Base-by-base conservation (phyloP, 73 alveolate species). In the Paramecium caudatum region DNA sequence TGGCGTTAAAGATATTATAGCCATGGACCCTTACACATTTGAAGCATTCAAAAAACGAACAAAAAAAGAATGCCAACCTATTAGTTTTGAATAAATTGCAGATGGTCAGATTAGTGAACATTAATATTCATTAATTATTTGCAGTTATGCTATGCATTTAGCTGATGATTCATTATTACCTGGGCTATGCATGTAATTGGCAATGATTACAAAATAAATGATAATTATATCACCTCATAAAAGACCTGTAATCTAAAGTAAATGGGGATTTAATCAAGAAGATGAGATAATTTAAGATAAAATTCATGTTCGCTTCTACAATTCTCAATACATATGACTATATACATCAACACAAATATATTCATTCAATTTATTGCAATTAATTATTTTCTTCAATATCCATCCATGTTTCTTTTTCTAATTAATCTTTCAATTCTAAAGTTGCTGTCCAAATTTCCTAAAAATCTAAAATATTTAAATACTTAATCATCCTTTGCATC, bases 401-500 rank as follows among this genome's bases (percentile, higher is more conserved):
- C 80, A 55, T 55, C 80, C 80, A 55, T 55, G 80, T 55, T 55
- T 55, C 80, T 55, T 55, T 55, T 27, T 55, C 80, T 21, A 74
- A 41, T 41, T 74, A 25, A 21, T 45, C 45, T 41, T 74, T 6
- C 47, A 74, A 74, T 7, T 74, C 88, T 45, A 41, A 41, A 8
- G 88, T 74, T 10, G 55, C 88, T 74, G 62, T 43, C 62, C 68
- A 74, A 41, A 74, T 45, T 45, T 74, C 88, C 68, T 74, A 17
- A 74, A 1, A 15, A 19, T n/a, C 7, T 13, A 41, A 0, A n/a
- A 39, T 39, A 10, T 13, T 13, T 12, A 10, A 0, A 49, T 65
- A 65, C 83, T 12, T 65, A 65, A 65, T 65, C 83, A 30, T 33
- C 32, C 13, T 65, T 65, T 12, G 50, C 83, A 37, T 68, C 84